Base-by-base conservation (phyloP, 2,329 filamentous ascomycete species). In the Chalaropsis ovoidea region DNA sequence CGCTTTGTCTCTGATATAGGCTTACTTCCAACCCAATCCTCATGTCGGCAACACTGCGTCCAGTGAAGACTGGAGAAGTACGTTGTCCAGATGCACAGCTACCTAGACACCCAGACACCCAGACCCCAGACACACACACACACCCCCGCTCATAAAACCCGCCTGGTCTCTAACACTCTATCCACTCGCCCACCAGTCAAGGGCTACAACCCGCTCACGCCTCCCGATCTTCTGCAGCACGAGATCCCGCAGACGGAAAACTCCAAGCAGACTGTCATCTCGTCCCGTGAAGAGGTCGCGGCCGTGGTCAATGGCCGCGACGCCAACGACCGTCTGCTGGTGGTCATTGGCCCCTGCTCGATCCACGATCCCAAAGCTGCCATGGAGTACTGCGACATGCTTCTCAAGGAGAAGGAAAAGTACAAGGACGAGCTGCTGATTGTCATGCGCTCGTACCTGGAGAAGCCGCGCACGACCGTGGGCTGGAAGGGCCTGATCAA, bases 401-500 rank as follows among this genome's bases (percentile, higher is more conserved):
- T 99, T 69, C 75, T 95, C 70, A 80, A 84, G 73, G 80, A 95
- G 72, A 92, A 93, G 77, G 84, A 92, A 74, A 94, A 95, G 79
- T 87, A 96, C 79, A 83, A 88, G 75, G 83, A 92, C 72, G 90
- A 97, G 74, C 82, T 99, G 45, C 82, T 95, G 71, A 94, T 99
- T 71, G 88, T 99, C 68, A 99, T 99, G 94, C 89, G 94, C 71
- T 89, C 90, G 69, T 99, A 99, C 83, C 85, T 99, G 68, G 94
- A 99, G 82, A 99, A 99, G 82, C 94, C 94, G 24, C 86, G 94
- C 69, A 99, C 94, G 35, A 99, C 94, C 0, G 90, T 99, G 35
- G 94, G 94, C 71, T 99, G 94, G 94, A 99, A 99, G 80, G 94
- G 94, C 62, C 80, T 99, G 71, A 95, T 99, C 79, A 97, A 99